Evolutionary conservation across 1,284 basidiomycete species (phyloP).

Genomic region (Mycosarcoma maydis): DNA sequence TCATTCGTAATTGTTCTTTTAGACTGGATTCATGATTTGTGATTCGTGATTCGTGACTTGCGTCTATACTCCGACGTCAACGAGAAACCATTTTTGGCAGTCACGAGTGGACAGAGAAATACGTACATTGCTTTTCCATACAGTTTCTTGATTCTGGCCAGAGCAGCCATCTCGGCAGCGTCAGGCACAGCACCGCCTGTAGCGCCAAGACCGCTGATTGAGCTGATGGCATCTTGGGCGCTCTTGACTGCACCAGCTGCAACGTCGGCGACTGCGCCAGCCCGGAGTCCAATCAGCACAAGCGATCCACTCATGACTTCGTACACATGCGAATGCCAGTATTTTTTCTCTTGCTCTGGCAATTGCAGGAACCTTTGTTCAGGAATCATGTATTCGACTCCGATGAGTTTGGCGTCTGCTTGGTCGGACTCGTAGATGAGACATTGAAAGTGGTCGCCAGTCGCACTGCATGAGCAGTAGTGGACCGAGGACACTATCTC

Average conservation of each 20-base stretch:
- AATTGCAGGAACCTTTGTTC: constrained; percentile 70
- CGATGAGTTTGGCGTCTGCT: constrained; percentile 70
- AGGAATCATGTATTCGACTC: constrained; percentile 72
- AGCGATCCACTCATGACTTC: constrained; percentile 72
- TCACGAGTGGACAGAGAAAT: background rate
- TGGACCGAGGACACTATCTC: constrained; percentile 38
- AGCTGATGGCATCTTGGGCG: constrained; percentile 17
- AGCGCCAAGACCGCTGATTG: constrained; percentile 1
- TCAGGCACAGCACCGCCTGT: constrained; percentile 39
- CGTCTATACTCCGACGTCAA: too few species aligned
- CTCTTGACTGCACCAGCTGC: constrained; percentile 16
- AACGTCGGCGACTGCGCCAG: constrained; percentile 8
- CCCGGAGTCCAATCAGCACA: constrained; percentile 59
- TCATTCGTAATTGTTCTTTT: too few species aligned
- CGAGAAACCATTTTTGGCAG: too few species aligned
- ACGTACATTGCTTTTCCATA: constrained; percentile 39
- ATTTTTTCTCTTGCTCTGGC: constrained; percentile 70
- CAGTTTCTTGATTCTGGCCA: constrained; percentile 26
- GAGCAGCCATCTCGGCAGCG: constrained; percentile 23
- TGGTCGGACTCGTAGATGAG: constrained; percentile 71
- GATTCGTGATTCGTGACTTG: too few species aligned
- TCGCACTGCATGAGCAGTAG: constrained; percentile 37
- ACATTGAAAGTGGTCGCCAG: constrained; percentile 47
- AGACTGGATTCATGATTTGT: too few species aligned
- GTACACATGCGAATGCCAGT: constrained; percentile 72